These are phyloP conservation scores for Fistulinella cinereoalba DNA, from an alignment of 1,284 basidiomycete species.

Conservation along the genomic window DNA sequence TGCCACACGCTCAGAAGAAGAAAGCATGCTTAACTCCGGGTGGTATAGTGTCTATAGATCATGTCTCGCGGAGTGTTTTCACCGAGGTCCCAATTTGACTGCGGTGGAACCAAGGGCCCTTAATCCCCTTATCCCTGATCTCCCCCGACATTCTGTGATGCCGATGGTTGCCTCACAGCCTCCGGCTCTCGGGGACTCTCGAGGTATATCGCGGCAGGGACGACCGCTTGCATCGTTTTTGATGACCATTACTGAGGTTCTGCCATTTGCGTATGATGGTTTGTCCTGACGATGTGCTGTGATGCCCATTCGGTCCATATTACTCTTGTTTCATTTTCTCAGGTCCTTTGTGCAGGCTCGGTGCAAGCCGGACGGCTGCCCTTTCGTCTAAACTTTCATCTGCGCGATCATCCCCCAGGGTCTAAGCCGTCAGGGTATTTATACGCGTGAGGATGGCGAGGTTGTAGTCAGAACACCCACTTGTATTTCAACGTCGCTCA, in stretches of 20 bases:
- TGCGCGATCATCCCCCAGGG: constrained; percentile 6
- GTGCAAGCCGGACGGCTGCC: constrained; percentile 1
- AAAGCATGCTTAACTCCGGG: not conserved
- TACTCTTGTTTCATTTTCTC: constrained; percentile 17
- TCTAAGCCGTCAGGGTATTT: constrained; percentile 22
- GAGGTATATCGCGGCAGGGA: constrained; percentile 13
- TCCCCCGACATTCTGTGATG: not conserved
- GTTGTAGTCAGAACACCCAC: constrained; percentile 2
- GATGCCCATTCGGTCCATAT: constrained; percentile 13
- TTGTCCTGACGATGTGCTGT: constrained; percentile 6
- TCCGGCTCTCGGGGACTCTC: constrained; percentile 4
- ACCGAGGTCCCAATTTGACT: constrained; percentile 6
- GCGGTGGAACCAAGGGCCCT: not conserved
- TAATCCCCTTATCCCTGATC: constrained; percentile 5
- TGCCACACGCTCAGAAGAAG: not conserved
- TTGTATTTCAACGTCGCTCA: not conserved
- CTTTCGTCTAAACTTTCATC: constrained; percentile 3
- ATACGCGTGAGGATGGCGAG: constrained; percentile 9
- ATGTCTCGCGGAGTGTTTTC: constrained; percentile 11
- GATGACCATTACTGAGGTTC: constrained; percentile 9
- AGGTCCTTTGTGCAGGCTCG: constrained; percentile 9
- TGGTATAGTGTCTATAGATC: constrained; percentile 3
- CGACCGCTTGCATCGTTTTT: constrained; percentile 1
- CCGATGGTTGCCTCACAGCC: constrained; percentile 5
- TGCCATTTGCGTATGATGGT: constrained; percentile 10